Evolutionary conservation across 164 flowering plant species (phyloP), one percentile per base, ranked within the genome.

Genomic region (Magnolia officinalis): DNA sequence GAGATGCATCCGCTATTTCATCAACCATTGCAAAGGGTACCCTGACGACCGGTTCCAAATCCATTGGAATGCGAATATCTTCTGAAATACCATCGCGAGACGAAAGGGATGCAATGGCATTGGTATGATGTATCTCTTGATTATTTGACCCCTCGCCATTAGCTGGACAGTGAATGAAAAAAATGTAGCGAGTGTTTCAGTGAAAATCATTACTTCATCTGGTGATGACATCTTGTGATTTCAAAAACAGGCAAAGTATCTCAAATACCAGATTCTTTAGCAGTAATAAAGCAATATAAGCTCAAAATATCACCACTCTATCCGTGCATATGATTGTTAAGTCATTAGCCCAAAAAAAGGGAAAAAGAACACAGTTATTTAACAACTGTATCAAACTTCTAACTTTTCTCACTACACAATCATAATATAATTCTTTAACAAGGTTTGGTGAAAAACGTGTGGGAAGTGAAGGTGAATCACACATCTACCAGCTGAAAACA

Each of bases 1-100:
- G 99, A 63, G 98, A 93, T 71, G 81, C 87, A 82, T 93, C 97
- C 23, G 90, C 83, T 82, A 94, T 93, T 83, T 92, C 97, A 86
- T 94, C 98, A 78, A 96, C 87, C 74, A 94, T 64, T 6, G 96
- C 98, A 88, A 93, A 96, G 20, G 97, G 96, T 72, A 84, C 76
- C 69, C 83, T 82, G 58, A 74, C 71, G 74, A 81, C 72, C 31
- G 79, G 67, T 78, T 88, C 94, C 80, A 84, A 80, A 74, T 87
- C 92, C 89, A 87, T 85, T 72, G 84, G 70, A 75, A 64, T 75
- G 13, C 80, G n/a, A 65, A 85, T 24, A 67, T 75, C 81, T 58
- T 75, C 78, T 6, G 81, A 73, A 74, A 76, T 79, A 73, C 19
- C 70, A 78, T 52, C 79, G 11, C 67, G 72, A 2, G 76, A 77